Evolutionary conservation across 176 grass and related monocot species (phyloP).

Genomic region (Triticum monococcum): DNA sequence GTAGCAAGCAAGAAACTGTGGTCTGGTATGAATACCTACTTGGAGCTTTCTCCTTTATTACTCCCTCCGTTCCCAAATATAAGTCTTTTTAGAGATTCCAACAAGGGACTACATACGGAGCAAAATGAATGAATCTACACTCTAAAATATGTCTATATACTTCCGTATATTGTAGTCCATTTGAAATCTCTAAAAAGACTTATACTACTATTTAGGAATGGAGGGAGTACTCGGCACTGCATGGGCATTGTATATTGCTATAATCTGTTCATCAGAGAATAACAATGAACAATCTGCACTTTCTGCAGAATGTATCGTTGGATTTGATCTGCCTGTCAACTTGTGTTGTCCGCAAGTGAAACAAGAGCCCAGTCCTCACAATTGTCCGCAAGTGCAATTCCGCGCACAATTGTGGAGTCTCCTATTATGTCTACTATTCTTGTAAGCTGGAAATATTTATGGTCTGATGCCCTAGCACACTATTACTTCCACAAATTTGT

Average conservation of each 20-base stretch:
- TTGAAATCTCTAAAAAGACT: no score
- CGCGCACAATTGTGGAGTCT: background rate
- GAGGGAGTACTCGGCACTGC: background rate
- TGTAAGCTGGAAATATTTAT: constrained; percentile 9
- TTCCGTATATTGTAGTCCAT: no score
- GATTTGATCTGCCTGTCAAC: background rate
- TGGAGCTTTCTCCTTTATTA: background rate
- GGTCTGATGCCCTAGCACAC: background rate
- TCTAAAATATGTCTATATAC: no score
- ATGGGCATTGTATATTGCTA: background rate
- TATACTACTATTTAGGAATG: no score
- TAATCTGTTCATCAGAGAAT: background rate
- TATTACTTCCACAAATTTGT: background rate
- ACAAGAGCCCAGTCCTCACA: background rate
- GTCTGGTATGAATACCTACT: background rate
- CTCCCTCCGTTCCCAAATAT: no score
- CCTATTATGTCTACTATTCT: background rate
- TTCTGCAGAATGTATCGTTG: background rate
- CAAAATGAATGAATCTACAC: no score
- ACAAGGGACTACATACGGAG: no score
- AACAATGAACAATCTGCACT: background rate
- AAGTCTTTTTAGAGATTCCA: no score
- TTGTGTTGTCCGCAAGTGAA: constrained; percentile 22
- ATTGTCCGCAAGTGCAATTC: background rate
- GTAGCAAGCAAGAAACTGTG: constrained; percentile 4